Evolutionary conservation across 352 stramenopile genomes (phyloP).

Genomic region (Globisporangium canariense): DNA sequence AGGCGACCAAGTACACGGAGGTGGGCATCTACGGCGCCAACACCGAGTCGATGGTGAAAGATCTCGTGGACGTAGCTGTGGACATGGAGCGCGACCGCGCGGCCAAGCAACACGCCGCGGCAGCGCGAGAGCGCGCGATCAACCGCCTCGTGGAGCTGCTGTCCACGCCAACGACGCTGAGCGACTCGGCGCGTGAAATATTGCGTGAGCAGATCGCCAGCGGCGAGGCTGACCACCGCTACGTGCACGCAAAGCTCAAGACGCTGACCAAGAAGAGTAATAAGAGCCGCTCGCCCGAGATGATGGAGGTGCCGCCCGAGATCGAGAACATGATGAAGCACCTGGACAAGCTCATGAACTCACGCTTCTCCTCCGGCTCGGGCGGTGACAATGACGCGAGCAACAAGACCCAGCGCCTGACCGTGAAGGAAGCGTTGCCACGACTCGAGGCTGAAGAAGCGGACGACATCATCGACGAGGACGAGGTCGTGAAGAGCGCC

Average conservation of each 20-base stretch:
- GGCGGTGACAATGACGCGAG: slow-evolving; percentile 13
- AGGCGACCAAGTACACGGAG: slow-evolving; percentile 99
- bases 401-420: slow-evolving; percentile 57
- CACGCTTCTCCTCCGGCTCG: slow-evolving; percentile 22
- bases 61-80: slow-evolving; percentile 96
- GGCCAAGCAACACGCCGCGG: slow-evolving; percentile 82
- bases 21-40: slow-evolving; percentile 98
- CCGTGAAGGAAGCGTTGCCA: slow-evolving; percentile 66
- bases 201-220: slow-evolving; percentile 60
- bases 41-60: slow-evolving; percentile 98
- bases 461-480: slow-evolving; percentile 69
- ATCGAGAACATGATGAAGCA: slow-evolving; percentile 83
- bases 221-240: slow-evolving; percentile 46
- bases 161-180: slow-evolving; percentile 31
- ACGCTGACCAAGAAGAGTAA: slow-evolving; percentile 30
- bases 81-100: slow-evolving; percentile 79
- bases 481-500: slow-evolving; percentile 68
- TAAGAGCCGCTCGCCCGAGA: slow-evolving; percentile 32
- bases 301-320: slow-evolving; percentile 83
- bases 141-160: slow-evolving; percentile 85
- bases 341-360: slow-evolving; percentile 63
- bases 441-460: slow-evolving; percentile 72
- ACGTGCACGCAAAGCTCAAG: slow-evolving; percentile 57
- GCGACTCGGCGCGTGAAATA: slow-evolving; percentile 37
- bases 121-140: slow-evolving; percentile 88